Conservation (phyloP, 1,284 basidiomycete genomes). For the Marasmius tenuissimus region DNA sequence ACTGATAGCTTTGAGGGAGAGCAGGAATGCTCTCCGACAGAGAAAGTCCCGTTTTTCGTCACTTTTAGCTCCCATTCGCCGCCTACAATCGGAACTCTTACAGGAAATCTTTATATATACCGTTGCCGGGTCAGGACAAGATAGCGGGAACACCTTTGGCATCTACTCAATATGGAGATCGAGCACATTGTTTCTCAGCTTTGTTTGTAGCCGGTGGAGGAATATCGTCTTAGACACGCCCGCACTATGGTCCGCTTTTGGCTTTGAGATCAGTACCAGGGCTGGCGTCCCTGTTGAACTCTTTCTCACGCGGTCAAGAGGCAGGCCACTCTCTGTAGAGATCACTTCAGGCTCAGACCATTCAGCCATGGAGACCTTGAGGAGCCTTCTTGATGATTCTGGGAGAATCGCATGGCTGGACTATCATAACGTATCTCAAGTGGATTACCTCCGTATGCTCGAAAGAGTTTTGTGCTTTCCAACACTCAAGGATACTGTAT, state of each 20-base stretch:
- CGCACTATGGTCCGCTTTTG: neutral
- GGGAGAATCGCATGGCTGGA: neutral
- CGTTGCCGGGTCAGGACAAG: neutral
- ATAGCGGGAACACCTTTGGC: neutral
- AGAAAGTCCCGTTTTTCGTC: too few species aligned
- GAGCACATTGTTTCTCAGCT: neutral
- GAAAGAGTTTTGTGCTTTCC: too few species aligned
- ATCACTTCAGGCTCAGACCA: neutral
- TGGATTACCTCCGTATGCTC: too few species aligned
- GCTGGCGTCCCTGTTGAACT: neutral
- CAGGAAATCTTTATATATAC: neutral
- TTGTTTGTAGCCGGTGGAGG: neutral
- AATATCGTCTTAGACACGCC: neutral
- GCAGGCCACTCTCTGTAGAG: neutral
- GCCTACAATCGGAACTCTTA: neutral
- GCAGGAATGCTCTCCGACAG: too few species aligned
- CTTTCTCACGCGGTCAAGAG: neutral
- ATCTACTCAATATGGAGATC: neutral
- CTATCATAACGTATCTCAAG: too few species aligned
- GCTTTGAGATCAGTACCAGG: neutral
- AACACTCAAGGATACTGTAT: too few species aligned
- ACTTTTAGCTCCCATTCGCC: neutral
- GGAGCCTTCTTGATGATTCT: neutral
- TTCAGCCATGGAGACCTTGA: neutral
- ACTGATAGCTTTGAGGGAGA: too few species aligned